These are phyloP conservation scores for Suhomyces prunicola DNA, from an alignment of 805 yeast genomes.

Conservation along the genomic window DNA sequence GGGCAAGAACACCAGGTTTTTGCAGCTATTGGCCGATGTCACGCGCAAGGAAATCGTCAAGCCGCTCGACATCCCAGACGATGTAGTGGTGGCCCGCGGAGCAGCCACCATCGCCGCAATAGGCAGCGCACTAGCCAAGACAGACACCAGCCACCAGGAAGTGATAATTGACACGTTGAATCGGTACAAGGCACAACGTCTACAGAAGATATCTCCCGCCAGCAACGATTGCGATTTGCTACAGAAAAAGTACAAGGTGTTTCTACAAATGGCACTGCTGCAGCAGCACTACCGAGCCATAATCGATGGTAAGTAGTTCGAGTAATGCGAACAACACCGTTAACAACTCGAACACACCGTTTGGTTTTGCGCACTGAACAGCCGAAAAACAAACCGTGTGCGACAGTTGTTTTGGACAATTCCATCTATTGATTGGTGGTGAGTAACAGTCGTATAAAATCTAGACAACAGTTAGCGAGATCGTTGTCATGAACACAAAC, in stretches of 20 bases:
- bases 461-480: too few relatives aligned
- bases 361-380: not conserved
- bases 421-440: not conserved
- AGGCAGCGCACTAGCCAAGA: conserved; percentile 20
- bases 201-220: not conserved
- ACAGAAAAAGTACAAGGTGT: conserved; percentile 20
- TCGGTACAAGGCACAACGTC: not conserved
- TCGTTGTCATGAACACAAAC: too few relatives aligned
- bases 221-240: conserved; percentile 10
- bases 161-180: not conserved
- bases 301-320: conserved; percentile 5
- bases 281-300: conserved; percentile 27
- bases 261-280: conserved; percentile 32
- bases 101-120: conserved; percentile 13
- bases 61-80: conserved; percentile 7
- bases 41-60: conserved; percentile 9
- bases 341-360: too few relatives aligned
- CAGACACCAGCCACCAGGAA: not conserved
- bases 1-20: conserved; percentile 43
- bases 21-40: conserved; percentile 18
- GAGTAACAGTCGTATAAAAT: not conserved
- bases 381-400: not conserved
- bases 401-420: not conserved
- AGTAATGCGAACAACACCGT: too few relatives aligned
- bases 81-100: conserved; percentile 25